Percentiles rank a stretch among this genome's conserved stretches.
These are phyloP conservation scores for Capsicum baccatum DNA, from an alignment of 257 asterid genomes.

Conservation along the genomic window DNA sequence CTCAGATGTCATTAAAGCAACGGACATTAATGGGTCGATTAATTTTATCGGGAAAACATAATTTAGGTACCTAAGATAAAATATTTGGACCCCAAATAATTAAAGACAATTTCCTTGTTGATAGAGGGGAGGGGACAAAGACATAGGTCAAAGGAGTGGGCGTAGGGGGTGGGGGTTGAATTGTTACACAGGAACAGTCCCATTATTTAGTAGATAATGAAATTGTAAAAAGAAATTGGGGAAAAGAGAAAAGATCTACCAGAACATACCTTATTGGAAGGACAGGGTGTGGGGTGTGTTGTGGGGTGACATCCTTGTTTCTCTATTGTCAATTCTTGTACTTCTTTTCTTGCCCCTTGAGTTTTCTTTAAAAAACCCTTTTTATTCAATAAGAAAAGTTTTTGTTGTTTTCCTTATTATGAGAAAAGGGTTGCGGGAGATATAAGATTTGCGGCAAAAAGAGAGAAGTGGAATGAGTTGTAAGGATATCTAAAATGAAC, in stretches of 20 bases:
- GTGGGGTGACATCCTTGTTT: slow-evolving; percentile 43
- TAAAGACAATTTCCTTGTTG: slow-evolving; percentile 10
- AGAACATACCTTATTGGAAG: slow-evolving; percentile 35
- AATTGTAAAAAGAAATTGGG: slow-evolving; percentile 27
- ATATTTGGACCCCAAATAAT: slow-evolving; percentile 55
- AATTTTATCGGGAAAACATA: not conserved
- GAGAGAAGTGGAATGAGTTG: slow-evolving; percentile 26
- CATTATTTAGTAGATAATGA: not conserved
- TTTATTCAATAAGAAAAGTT: not conserved
- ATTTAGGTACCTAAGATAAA: not conserved
- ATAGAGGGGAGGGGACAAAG: not conserved
- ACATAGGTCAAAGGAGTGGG: not conserved
- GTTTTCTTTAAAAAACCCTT: slow-evolving; percentile 1
- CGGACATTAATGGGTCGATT: not conserved
- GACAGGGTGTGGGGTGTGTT: slow-evolving; percentile 30
- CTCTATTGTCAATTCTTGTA: not conserved
- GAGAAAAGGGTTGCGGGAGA: not conserved
- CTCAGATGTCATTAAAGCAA: not conserved
- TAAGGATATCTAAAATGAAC: not conserved
- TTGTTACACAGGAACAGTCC: not conserved
- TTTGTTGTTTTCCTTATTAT: slow-evolving; percentile 14
- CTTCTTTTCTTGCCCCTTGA: not conserved
- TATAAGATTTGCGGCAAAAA: slow-evolving; percentile 3
- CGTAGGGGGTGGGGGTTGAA: no score
- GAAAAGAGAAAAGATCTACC: not conserved